Evolutionary conservation across 108 stramenopile genomes (phyloP), one percentile per base, ranked within the genome.

Genomic region (Chaetoceros muelleri): DNA sequence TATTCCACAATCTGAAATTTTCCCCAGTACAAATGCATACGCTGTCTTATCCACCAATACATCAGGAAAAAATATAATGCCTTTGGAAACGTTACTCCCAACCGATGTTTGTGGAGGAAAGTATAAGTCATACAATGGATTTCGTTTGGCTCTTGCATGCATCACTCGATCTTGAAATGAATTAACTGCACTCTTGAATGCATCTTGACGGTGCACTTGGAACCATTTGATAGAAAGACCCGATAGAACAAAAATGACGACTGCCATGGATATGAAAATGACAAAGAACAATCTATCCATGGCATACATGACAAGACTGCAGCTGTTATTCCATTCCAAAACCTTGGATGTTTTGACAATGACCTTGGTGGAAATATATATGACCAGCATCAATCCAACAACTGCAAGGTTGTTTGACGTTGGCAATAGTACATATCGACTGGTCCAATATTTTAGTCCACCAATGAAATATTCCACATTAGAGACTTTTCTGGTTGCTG

Each of bases 61-160:
- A 2, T 76, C 83, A 0, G 83, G 83, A 60, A 63, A 76, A 52
- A 84, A 78, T n/a, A 84, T 30, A 1, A 81, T 45, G 10, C 72
- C 80, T 13, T 49, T 40, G 5, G 5, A 5, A 40, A 40, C 34
- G 5, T 40, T 40, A 40, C 13, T 13, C 13, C 34, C 34, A 40
- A 40, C 13, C 5, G 34, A 40, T 10, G 13, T 13, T 10, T 40
- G 5, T 40, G 34, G 34, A 7, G 72, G 72, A 44, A 72, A 81
- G 53, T 78, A 81, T 1, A 75, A 58, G 55, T 78, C 76, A 44
- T 74, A 81, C 10, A 45, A 50, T 0, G 44, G 57, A 24, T 75
- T 56, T 44, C 76, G 64, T 47, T 69, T 56, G n/a, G 80, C 76
- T 3, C 74, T 46, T 24, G 63, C 69, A 22, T 8, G 30, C 10